Evolutionary conservation across 2,329 filamentous ascomycete species (phyloP), one percentile per base, ranked within the genome.

Genomic region (Pseudocercospora ulei): DNA sequence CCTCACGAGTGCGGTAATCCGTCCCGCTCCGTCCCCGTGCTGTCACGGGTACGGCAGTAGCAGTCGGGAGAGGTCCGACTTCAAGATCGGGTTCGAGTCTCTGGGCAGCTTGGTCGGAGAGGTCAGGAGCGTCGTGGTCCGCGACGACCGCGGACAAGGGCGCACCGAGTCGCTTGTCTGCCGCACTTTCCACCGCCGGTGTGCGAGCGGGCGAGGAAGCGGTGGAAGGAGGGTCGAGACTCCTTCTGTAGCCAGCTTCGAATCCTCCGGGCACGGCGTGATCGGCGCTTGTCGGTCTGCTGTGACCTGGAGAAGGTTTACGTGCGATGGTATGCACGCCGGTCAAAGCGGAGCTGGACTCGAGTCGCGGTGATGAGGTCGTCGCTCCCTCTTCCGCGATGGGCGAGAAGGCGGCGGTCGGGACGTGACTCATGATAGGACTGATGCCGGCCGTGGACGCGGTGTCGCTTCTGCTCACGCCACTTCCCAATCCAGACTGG

Each of bases 401-500:
- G 1, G 68, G 68, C 25, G 72, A 69, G 3, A 73, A 72, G 6
- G 58, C 62, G 31, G 60, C 59, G 41, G 69, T 69, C 4, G 71
- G 66, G n/a, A 67, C 70, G 35, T 65, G 63, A 47, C 67, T 71
- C 57, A 80, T 78, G 38, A 81, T 80, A 1, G 78, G 78, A 53
- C 76, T 80, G 46, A 81, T 75, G 17, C 66, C 66, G 33, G 70
- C 68, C 5, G 76, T 79, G 46, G 75, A 76, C 43, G 70, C 70
- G 41, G 75, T 80, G 48, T 78, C 72, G 37, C 72, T 77, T 44
- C 76, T 44, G 23, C 45, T 46, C 5, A 58, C 45, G 9, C 41
- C 48, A 6, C 38, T 45, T 11, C 31, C 39, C 17, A 35, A 41
- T 7, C 39, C 29, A 12, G 31, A 41, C 13, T 33, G 30, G 6